Base-by-base conservation (phyloP, 73 alveolate genomes). In the Paramecium sexaurelia region DNA sequence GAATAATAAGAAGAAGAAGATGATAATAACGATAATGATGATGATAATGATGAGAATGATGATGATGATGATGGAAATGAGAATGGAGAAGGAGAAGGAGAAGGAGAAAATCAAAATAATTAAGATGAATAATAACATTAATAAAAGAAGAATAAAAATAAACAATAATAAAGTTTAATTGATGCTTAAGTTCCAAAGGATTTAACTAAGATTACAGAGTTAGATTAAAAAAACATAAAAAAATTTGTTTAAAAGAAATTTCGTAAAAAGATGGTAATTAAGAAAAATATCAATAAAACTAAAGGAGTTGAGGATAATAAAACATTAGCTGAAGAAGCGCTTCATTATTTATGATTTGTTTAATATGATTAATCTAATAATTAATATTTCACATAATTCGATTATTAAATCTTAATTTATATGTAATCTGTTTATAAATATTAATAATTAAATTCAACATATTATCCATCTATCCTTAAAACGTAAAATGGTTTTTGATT, bases 211-310 rank as follows among this genome's bases (percentile, higher is more conserved):
- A 22, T 78, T 1, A 78, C 33, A 37, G 90, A 78, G 41, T 78
- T 78, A 40, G 75, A 78, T 2, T 3, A 39, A 40, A n/a, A 78
- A 27, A 29, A 40, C 10, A 78, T 78, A 10, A 17, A 78, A 17
- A 78, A 78, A 40, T 20, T 78, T 39, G 75, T 78, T 24, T 7
- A 75, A 33, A 75, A 75, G 73, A 75, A 75, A 36, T 75, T 33
- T 19, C 29, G 89, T 20, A 75, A 78, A 24, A 78, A 78, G 45
- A 39, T 41, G 90, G 24, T 24, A 0, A 40, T 41, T 13, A 78
- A 43, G 22, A 78, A 78, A 75, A 78, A 78, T 45, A 78, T 39
- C 36, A 75, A 75, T 39, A 75, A 75, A 75, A 75, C 29, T 39
- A 75, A 75, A 41, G 89, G 75, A 24, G 19, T 56, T 0, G 83